Percentiles rank a stretch among this genome's conserved stretches.
These are phyloP conservation scores for Pyrenopolyporus hunteri DNA, from an alignment of 495 filamentous ascomycete genomes.

Conservation along the genomic window DNA sequence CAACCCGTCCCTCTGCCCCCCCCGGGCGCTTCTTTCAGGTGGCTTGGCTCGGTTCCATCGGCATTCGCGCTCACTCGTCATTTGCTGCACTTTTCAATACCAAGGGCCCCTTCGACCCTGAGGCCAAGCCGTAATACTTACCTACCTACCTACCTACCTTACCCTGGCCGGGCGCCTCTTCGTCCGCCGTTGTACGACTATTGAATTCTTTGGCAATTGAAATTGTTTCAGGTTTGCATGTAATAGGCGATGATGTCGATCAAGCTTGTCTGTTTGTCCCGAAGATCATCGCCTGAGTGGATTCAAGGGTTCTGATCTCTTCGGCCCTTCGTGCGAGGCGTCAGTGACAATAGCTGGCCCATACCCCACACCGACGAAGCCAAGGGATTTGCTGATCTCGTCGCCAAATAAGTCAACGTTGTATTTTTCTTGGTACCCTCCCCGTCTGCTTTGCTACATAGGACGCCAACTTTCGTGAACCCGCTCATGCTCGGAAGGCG, in stretches of 20 bases:
- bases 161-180: conserved; percentile 12
- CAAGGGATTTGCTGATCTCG: conserved; percentile 27
- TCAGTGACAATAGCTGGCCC: conserved; percentile 8
- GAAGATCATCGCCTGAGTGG: conserved; percentile 35
- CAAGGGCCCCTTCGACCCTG: too few species aligned
- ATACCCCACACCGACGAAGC: conserved; percentile 29
- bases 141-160: too few species aligned
- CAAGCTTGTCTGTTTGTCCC: conserved; percentile 26
- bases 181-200: conserved; percentile 16
- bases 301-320: conserved; percentile 18
- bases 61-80: conserved; percentile 26
- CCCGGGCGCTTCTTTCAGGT: conserved; percentile 13
- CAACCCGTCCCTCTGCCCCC: conserved; percentile 24
- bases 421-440: conserved; percentile 26
- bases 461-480: conserved; percentile 27
- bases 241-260: conserved; percentile 29
- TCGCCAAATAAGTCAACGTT: conserved; percentile 32
- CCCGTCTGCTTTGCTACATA: conserved; percentile 28
- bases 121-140: too few species aligned
- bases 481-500: conserved; percentile 25
- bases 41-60: conserved; percentile 38
- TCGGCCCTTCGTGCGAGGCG: conserved; percentile 13
- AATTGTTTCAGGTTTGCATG: conserved; percentile 29
- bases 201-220: conserved; percentile 15
- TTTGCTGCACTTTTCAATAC: conserved; percentile 4